Conservation (phyloP, 176 grass and related monocot genomes). For the Oryza nivara region DNA sequence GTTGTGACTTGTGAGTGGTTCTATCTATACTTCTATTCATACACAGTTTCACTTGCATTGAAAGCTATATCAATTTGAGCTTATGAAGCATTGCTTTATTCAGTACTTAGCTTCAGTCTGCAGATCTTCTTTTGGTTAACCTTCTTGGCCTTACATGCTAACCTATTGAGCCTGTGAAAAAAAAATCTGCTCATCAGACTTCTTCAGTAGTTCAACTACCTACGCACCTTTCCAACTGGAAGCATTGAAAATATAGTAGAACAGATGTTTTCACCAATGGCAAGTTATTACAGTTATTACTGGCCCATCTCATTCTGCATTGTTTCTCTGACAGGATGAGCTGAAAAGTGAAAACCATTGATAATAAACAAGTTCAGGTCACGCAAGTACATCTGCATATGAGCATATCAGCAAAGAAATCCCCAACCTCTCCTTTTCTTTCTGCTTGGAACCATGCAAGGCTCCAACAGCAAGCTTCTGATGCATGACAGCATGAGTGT, state of each 20-base stretch:
- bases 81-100: not conserved
- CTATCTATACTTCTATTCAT: not conserved
- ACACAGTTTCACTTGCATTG: slow-evolving; percentile 22
- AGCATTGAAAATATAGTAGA: not conserved
- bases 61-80: slow-evolving; percentile 20
- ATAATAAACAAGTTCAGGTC: not conserved
- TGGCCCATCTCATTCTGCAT: not conserved
- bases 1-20: not conserved
- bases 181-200: not conserved
- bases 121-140: not conserved
- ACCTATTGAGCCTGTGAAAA: not conserved
- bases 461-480: slow-evolving; percentile 29
- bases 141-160: not conserved
- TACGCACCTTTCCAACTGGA: slow-evolving; percentile 24
- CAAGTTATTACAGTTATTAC: not conserved
- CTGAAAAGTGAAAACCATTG: slow-evolving; percentile 10
- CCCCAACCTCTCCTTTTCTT: not conserved
- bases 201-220: not conserved
- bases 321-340: slow-evolving; percentile 8
- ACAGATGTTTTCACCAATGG: not conserved
- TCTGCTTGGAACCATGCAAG: slow-evolving; percentile 30
- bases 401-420: not conserved
- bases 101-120: slow-evolving; percentile 19
- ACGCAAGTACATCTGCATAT: not conserved
- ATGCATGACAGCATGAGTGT: not conserved